Conservation (phyloP, 495 filamentous ascomycete genomes). For the Lasiosphaeria miniovina region DNA sequence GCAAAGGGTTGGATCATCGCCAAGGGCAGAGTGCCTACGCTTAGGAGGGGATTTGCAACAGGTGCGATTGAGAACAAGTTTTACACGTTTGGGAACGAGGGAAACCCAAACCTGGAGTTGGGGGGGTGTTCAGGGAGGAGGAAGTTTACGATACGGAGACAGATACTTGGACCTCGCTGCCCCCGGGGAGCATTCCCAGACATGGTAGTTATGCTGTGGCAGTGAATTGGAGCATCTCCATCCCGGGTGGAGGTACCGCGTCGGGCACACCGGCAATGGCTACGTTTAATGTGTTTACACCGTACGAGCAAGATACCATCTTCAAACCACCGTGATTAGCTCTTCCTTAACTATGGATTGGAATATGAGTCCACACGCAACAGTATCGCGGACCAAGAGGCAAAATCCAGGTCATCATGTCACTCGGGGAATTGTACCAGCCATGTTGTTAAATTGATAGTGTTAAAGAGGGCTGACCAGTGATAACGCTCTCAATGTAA, state of each 20-base stretch:
- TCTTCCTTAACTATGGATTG: too few relatives aligned
- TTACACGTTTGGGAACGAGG: slow-evolving; percentile 44
- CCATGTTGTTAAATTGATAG: too few relatives aligned
- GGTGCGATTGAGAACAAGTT: slow-evolving; percentile 32
- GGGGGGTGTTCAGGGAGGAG: slow-evolving; percentile 31
- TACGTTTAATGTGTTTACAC: slow-evolving; percentile 25
- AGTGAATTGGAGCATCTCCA: slow-evolving; percentile 30
- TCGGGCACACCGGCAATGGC: slow-evolving; percentile 24
- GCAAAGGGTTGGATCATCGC: too few relatives aligned
- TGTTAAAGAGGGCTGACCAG: too few relatives aligned
- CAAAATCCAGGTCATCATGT: too few relatives aligned
- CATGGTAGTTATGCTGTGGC: slow-evolving; percentile 37
- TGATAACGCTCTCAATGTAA: too few relatives aligned
- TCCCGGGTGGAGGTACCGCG: slow-evolving; percentile 27
- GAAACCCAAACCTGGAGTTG: slow-evolving; percentile 25
- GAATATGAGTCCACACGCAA: too few relatives aligned
- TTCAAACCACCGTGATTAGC: too few relatives aligned
- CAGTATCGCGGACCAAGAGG: too few relatives aligned
- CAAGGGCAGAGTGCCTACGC: slow-evolving; percentile 32
- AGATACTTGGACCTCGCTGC: slow-evolving; percentile 30
- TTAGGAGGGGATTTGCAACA: slow-evolving; percentile 33
- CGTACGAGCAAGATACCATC: too few relatives aligned
- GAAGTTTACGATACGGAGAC: slow-evolving; percentile 36
- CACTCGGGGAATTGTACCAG: too few relatives aligned
- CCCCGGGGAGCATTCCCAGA: slow-evolving; percentile 31